These are phyloP conservation scores for Linderina pennispora DNA, from an alignment of 192 early-diverging fungal species.

Conservation along the genomic window DNA sequence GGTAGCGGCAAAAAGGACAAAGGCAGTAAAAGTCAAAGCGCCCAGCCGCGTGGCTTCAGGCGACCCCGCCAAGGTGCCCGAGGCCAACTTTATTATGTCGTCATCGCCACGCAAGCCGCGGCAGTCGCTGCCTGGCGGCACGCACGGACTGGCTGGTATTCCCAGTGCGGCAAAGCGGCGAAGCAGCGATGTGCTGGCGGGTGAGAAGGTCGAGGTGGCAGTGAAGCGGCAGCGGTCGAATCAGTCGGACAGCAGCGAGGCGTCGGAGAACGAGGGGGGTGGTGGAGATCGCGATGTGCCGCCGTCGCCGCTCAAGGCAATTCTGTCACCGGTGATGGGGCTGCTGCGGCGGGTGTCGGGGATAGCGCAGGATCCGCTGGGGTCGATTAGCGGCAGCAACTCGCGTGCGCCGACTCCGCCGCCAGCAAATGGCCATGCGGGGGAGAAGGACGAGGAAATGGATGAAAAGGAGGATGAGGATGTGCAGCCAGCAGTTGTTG, in stretches of 20 bases:
- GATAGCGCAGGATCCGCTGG: constrained; percentile 18
- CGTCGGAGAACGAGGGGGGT: constrained; percentile 6
- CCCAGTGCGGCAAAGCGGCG: constrained; percentile 4
- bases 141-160: too few species aligned
- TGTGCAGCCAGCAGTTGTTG: too few species aligned
- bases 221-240: neutral
- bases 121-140: neutral
- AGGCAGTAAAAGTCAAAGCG: too few species aligned
- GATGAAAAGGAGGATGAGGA: neutral
- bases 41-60: too few species aligned
- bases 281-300: neutral
- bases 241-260: neutral
- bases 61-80: neutral
- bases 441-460: neutral
- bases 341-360: constrained; percentile 43
- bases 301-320: constrained; percentile 40
- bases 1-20: neutral
- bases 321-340: constrained; percentile 33
- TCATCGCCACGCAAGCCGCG: constrained; percentile 43
- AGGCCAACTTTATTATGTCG: constrained; percentile 42
- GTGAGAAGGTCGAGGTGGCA: neutral
- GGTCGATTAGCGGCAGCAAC: neutral
- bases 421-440: neutral
- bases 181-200: constrained; percentile 3
- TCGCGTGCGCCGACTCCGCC: neutral